phyloP scores from a whole-genome alignment of 176 grass and related monocot genomes.

The Phyllostachys edulis region DNA sequence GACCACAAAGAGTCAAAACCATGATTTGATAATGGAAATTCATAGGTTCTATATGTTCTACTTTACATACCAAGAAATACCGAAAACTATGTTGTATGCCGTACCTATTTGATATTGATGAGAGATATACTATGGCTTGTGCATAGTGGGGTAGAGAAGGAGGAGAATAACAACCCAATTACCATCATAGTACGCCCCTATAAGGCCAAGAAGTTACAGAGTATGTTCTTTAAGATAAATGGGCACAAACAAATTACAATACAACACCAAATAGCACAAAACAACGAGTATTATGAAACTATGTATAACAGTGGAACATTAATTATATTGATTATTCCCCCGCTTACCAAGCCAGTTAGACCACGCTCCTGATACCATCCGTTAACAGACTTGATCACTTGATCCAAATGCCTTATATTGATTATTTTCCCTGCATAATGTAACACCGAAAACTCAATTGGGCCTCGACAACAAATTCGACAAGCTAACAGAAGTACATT shows the following conservation, averaged over 20 bases:
- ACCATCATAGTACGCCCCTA: not conserved
- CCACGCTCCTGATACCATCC: conserved; percentile 85
- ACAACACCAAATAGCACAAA: not conserved
- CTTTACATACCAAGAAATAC: not conserved
- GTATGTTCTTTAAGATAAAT: not conserved
- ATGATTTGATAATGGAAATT: not conserved
- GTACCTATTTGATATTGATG: not conserved
- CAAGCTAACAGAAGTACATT: not conserved
- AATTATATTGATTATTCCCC: not conserved
- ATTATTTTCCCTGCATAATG: conserved; percentile 91
- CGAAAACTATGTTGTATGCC: not conserved
- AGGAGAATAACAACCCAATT: not conserved
- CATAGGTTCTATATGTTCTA: not conserved
- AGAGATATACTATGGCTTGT: not conserved
- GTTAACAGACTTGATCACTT: conserved; percentile 83
- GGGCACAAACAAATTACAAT: not conserved
- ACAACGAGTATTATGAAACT: not conserved
- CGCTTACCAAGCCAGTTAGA: conserved; percentile 74
- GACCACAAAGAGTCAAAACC: not conserved
- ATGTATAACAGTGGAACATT: not conserved
- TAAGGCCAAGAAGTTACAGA: not conserved
- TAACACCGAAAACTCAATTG: conserved; percentile 43
- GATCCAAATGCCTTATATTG: conserved; percentile 87
- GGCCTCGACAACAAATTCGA: not conserved
- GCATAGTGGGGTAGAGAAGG: not conserved